Conservation (phyloP, 1,139 yeast species). For the Taphrina pruni region DNA sequence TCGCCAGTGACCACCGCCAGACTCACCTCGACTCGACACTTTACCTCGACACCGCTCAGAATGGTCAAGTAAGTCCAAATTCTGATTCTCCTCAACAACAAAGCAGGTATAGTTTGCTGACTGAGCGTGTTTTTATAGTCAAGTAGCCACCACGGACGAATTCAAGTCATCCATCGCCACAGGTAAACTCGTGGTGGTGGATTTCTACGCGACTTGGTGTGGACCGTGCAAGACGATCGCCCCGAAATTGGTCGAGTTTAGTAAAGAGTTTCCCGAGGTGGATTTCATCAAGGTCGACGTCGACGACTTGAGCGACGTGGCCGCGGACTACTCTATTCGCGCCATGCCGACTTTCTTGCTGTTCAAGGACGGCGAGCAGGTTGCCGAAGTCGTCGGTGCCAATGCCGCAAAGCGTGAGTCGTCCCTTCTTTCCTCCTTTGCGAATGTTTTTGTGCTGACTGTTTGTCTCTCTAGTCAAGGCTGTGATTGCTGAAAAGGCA, state of each 20-base stretch:
- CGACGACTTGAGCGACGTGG: constrained; percentile 75
- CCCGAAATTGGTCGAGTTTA: constrained; percentile 82
- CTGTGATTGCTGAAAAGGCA: constrained; percentile 25
- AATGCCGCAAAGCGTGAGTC: constrained; percentile 81
- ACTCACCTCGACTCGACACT: constrained; percentile 10
- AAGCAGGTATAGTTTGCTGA: too few species aligned
- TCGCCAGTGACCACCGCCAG: constrained; percentile 14
- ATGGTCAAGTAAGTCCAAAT: constrained; percentile 19
- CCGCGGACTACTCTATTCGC: constrained; percentile 72
- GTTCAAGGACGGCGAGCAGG: constrained; percentile 74
- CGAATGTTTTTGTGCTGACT: not conserved
- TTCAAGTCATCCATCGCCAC: constrained; percentile 63
- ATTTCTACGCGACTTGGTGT: constrained; percentile 95
- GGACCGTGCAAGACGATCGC: constrained; percentile 96
- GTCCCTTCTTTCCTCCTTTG: constrained; percentile 63
- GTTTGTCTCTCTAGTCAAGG: constrained; percentile 12
- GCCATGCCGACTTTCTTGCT: constrained; percentile 91
- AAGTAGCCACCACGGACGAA: constrained; percentile 55
- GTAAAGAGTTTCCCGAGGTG: constrained; percentile 62
- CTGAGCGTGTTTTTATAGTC: constrained; percentile 1
- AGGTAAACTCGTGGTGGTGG: constrained; percentile 75
- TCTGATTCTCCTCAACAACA: too few species aligned
- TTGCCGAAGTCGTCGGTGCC: constrained; percentile 79
- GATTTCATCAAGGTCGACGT: constrained; percentile 85
- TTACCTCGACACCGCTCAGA: constrained; percentile 16